Base-by-base conservation (phyloP, 148 eudicot species). In the Rheum nobile region DNA sequence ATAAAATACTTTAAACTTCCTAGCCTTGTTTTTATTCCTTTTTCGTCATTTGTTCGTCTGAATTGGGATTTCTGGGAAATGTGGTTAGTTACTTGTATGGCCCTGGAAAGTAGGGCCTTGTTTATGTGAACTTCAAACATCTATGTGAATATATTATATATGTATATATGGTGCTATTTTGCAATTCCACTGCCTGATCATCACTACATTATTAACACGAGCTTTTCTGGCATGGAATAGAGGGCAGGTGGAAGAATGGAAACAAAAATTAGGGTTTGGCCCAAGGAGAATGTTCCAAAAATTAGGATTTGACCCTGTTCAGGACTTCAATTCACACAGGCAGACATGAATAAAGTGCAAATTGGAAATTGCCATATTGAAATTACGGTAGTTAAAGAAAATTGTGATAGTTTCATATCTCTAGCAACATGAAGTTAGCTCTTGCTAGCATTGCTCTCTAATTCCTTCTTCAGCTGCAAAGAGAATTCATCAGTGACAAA, bases 401-500 rank as follows among this genome's bases (percentile, higher is more conserved):
- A n/a, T n/a, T n/a, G n/a, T n/a, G n/a, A n/a, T n/a, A n/a, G n/a
- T n/a, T n/a, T n/a, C n/a, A n/a, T n/a, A n/a, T n/a, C n/a, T n/a
- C n/a, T n/a, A n/a, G n/a, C n/a, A n/a, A 34, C 8, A 16, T 31
- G 7, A 67, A 31, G 1, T 2, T 6, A 37, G 26, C 37, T 70
- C 78, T 76, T 67, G 4, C 48, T 69, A 35, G 73, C 35, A 68
- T 13, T 24, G 48, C 57, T 68, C 67, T 68, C 73, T 10, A 76
- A 48, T 76, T 76, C 78, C 35, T 69, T 76, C 65, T 69, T 47
- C 38, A 68, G 63, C 31, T 76, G 47, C 11, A 68, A 12, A 37
- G 78, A 68, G 42, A 75, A 76, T 1, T 75, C 77, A 34, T 75
- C 72, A 19, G 19, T 47, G 54, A 43, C 72, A 22, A 28, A 72